A percentile compares a stretch with the other conserved stretches of the same genome.
phyloP scores from a whole-genome alignment of 768 basidiomycete genomes.

The Mycena kentingensis region DNA sequence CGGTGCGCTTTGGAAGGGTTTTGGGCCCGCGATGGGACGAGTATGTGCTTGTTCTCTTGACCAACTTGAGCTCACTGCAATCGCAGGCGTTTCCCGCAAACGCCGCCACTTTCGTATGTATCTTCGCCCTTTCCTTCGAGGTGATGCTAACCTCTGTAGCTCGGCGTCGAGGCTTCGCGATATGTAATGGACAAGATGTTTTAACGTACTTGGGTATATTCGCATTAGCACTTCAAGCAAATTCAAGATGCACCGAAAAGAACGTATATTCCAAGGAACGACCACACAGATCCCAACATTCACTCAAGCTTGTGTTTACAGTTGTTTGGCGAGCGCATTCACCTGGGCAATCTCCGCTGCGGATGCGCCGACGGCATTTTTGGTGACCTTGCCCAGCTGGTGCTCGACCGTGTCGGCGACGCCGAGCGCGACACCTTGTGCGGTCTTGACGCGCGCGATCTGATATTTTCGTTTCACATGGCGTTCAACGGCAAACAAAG shows the following conservation, averaged over 20 bases:
- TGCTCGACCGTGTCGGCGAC: slow-evolving; percentile 33
- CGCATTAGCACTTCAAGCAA: background rate
- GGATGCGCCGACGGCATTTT: slow-evolving; percentile 32
- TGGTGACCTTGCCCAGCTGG: slow-evolving; percentile 30
- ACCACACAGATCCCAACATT: background rate
- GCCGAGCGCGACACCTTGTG: slow-evolving; percentile 24
- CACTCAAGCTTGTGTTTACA: slow-evolving; percentile 7
- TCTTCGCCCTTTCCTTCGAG: slow-evolving; percentile 3
- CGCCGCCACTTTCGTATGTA: slow-evolving; percentile 86
- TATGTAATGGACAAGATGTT: slow-evolving; percentile 76
- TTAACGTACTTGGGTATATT: slow-evolving; percentile 25
- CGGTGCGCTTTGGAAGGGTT: slow-evolving; percentile 91
- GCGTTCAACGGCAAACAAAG: too few species aligned
- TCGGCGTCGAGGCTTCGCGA: slow-evolving; percentile 90
- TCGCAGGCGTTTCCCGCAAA: slow-evolving; percentile 93
- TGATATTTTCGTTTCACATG: too few species aligned
- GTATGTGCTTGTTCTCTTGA: slow-evolving; percentile 44
- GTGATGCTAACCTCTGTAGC: slow-evolving; percentile 45
- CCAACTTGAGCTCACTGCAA: background rate
- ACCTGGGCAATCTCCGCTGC: slow-evolving; percentile 29
- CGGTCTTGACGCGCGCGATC: slow-evolving; percentile 31
- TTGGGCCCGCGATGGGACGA: slow-evolving; percentile 95
- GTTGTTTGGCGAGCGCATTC: slow-evolving; percentile 23
- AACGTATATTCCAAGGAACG: background rate
- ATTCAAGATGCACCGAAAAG: background rate